Evolutionary conservation across 83 land plant species (phyloP), one percentile per base, ranked within the genome.

Genomic region (Thuja plicata): DNA sequence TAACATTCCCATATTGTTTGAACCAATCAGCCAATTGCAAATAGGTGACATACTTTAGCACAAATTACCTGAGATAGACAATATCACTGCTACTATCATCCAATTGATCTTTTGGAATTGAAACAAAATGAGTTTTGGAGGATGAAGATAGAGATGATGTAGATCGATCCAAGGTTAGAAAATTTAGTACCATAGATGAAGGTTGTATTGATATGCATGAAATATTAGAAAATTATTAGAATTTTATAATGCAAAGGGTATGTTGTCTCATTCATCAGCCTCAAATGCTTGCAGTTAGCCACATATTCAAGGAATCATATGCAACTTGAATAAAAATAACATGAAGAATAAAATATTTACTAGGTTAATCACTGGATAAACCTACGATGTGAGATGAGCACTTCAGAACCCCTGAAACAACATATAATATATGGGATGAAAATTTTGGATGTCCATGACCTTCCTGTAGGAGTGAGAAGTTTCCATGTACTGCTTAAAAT

Each of bases 61-160:
- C 11, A 10, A 11, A 50, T 11, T 50, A 46, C 54, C 54, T 1
- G 15, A 50, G 54, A 50, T 11, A 50, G 54, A 46, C 54, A 46
- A n/a, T n/a, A 86, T 95, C 94, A 90, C 93, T 95, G 41, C 95
- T 92, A 88, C 94, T 95, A 48, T 95, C 96, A 91, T 88, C 87
- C 46, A 24, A 55, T 57, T 95, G 94, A 87, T 91, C 93, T 87
- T 91, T 93, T 80, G 92, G 30, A 43, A 85, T 86, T 62, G 89
- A 43, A 46, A 81, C 77, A 79, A 93, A 91, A 88, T 91, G 93
- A 87, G 91, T 93, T 88, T 82, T 93, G 41, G 96, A 93, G 54
- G 93, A 93, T 83, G 94, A 94, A 55, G 96, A 94, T 84, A 66
- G 85, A 0, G 92, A 94, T 62, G 96, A 93, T 76, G 89, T 85